phyloP scores from a whole-genome alignment of 352 stramenopile species.

The Phytopythium vexans region DNA sequence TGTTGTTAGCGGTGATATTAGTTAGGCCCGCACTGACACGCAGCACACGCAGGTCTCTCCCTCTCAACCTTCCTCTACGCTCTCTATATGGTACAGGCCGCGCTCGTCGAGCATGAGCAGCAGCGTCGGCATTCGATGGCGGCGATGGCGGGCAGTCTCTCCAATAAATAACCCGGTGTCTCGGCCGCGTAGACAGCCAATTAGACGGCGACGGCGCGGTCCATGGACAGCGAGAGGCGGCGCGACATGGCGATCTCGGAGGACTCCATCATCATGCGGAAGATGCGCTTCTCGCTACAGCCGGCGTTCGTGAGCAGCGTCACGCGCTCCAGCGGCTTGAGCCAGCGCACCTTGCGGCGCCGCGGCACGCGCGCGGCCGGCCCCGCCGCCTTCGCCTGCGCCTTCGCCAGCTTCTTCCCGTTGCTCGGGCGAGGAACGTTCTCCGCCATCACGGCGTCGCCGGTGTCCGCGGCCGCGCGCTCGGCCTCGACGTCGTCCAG shows the following conservation, averaged over 20 bases:
- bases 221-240: conserved; percentile 38
- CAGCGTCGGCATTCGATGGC: neutral
- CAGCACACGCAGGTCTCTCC: too few species aligned
- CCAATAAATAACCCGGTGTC: conserved; percentile 1
- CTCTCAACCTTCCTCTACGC: too few species aligned
- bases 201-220: conserved; percentile 16
- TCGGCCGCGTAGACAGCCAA: too few species aligned
- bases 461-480: conserved; percentile 13
- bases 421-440: conserved; percentile 4
- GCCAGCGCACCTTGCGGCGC: conserved; percentile 49
- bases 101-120: neutral
- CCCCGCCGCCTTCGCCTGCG: conserved; percentile 4
- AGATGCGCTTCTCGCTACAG: conserved; percentile 64
- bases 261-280: conserved; percentile 62
- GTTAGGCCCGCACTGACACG: too few species aligned
- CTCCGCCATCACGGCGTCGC: conserved; percentile 1
- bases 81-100: conserved; percentile 1
- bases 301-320: conserved; percentile 63
- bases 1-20: too few species aligned
- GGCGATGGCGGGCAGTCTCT: neutral
- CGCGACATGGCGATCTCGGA: conserved; percentile 71
- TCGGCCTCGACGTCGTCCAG: conserved; percentile 30
- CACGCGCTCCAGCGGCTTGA: conserved; percentile 60
- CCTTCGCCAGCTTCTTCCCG: conserved; percentile 9
- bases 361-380: conserved; percentile 17